These are phyloP conservation scores for Thymus quinquecostatus DNA, from an alignment of 257 asterid species.

Conservation along the genomic window DNA sequence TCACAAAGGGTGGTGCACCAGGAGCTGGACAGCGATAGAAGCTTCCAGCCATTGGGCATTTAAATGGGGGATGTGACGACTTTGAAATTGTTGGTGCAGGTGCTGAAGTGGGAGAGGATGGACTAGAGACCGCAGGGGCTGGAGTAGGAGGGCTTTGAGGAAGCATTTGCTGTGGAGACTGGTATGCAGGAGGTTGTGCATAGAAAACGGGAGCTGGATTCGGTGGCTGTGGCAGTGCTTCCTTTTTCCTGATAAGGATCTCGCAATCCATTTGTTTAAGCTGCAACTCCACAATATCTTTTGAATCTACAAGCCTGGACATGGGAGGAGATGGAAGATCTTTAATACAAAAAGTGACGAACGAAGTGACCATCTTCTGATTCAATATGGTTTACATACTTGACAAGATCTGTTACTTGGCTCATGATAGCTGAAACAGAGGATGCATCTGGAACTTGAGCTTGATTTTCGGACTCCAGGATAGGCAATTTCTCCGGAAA, in stretches of 20 bases:
- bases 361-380: constrained; percentile 8
- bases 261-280: constrained; percentile 60
- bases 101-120: constrained; percentile 41
- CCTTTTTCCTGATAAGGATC: constrained; percentile 59
- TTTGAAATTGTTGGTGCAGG: constrained; percentile 50
- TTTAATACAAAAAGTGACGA: neutral
- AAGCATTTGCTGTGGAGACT: constrained; percentile 45
- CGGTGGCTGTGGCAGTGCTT: constrained; percentile 53
- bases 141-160: constrained; percentile 41
- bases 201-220: constrained; percentile 36
- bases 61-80: constrained; percentile 66
- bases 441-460: constrained; percentile 49
- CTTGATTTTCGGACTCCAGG: constrained; percentile 32
- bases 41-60: constrained; percentile 75
- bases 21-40: constrained; percentile 70
- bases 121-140: constrained; percentile 28
- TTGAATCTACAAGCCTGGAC: constrained; percentile 62
- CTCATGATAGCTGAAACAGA: constrained; percentile 51
- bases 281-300: constrained; percentile 60
- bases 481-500: constrained; percentile 31
- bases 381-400: constrained; percentile 42
- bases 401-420: constrained; percentile 53
- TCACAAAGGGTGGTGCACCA: constrained; percentile 64
- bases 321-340: constrained; percentile 1
- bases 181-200: constrained; percentile 43